These are phyloP conservation scores for Xylariaceae sp. DNA, from an alignment of 2,329 filamentous ascomycete species.

Conservation along the genomic window DNA sequence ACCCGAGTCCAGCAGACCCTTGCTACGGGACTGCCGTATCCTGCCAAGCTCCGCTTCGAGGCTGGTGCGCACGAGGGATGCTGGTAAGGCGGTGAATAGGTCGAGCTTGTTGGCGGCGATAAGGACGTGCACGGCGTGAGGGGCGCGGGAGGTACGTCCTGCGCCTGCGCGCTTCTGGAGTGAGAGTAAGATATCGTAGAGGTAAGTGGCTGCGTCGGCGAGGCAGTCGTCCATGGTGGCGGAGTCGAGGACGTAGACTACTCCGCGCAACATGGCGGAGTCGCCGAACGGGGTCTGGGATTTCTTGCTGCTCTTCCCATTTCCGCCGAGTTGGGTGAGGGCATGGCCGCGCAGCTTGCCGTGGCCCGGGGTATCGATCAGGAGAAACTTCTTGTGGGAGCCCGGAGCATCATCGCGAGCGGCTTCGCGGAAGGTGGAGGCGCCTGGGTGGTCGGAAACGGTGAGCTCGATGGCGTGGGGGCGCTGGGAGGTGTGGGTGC, in stretches of 20 bases:
- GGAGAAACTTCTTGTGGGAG: slow-evolving; percentile 65
- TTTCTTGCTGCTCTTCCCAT: neutral
- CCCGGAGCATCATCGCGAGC: slow-evolving; percentile 56
- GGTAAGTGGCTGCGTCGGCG: slow-evolving; percentile 73
- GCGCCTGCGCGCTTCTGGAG: slow-evolving; percentile 71
- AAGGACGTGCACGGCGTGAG: slow-evolving; percentile 67
- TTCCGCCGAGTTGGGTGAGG: slow-evolving; percentile 45
- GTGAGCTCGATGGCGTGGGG: slow-evolving; percentile 54
- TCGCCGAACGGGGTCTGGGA: slow-evolving; percentile 9
- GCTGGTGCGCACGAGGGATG: slow-evolving; percentile 67
- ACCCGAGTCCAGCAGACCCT: slow-evolving; percentile 78
- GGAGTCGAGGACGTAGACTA: slow-evolving; percentile 89
- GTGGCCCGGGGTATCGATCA: slow-evolving; percentile 91
- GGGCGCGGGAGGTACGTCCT: slow-evolving; percentile 54
- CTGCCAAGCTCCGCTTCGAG: slow-evolving; percentile 80
- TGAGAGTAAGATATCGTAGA: slow-evolving; percentile 82
- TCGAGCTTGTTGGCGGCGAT: slow-evolving; percentile 95
- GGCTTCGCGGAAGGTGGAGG: slow-evolving; percentile 46
- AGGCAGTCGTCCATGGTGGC: slow-evolving; percentile 64
- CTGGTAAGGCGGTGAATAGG: slow-evolving; percentile 86
- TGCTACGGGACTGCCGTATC: slow-evolving; percentile 73
- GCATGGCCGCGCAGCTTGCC: slow-evolving; percentile 82
- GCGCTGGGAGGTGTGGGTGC: slow-evolving; percentile 56
- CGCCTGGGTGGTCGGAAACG: slow-evolving; percentile 43
- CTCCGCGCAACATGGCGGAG: slow-evolving; percentile 42